phyloP scores from a whole-genome alignment of 2,329 filamentous ascomycete genomes.

The Pseudogymnoascus sp. region DNA sequence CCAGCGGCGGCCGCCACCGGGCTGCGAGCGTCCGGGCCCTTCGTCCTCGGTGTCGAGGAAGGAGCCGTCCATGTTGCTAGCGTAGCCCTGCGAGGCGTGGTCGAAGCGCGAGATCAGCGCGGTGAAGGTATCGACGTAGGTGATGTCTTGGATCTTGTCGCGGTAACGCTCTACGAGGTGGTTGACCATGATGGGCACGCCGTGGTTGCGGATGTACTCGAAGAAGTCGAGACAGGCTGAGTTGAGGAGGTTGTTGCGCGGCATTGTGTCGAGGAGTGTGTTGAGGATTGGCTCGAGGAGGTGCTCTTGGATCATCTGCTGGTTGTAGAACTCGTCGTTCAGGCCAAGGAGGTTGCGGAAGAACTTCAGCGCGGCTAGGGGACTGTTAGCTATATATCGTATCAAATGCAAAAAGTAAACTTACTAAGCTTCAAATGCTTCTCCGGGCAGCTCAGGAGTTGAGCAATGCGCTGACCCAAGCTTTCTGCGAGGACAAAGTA shows the following conservation, averaged over 20 bases:
- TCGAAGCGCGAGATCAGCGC: constrained; percentile 72
- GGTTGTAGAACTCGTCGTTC: constrained; percentile 86
- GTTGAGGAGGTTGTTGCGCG: constrained; percentile 85
- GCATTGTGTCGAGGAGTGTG: constrained; percentile 77
- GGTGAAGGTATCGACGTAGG: constrained; percentile 79
- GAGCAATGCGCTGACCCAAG: constrained; percentile 69
- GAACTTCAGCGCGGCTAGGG: constrained; percentile 77
- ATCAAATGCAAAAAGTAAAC: constrained; percentile 30
- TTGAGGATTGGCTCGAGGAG: constrained; percentile 80
- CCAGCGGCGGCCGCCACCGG: constrained; percentile 55
- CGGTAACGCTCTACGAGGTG: constrained; percentile 81
- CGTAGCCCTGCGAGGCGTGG: constrained; percentile 62
- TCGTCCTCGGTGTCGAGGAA: constrained; percentile 66
- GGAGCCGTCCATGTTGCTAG: constrained; percentile 55
- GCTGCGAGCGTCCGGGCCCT: constrained; percentile 34
- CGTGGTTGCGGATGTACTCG: constrained; percentile 78
- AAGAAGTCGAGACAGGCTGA: constrained; percentile 93
- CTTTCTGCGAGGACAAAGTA: constrained; percentile 78
- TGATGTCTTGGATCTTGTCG: constrained; percentile 66
- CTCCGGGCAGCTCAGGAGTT: constrained; percentile 74
- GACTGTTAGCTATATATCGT: constrained; percentile 14
- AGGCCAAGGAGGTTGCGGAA: constrained; percentile 80
- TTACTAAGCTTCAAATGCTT: constrained; percentile 87
- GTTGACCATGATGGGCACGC: constrained; percentile 71
- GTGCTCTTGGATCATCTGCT: constrained; percentile 72